Evolutionary conservation across 2,329 filamentous ascomycete genomes (phyloP).

Genomic region (Trichoderma afroharzianum): DNA sequence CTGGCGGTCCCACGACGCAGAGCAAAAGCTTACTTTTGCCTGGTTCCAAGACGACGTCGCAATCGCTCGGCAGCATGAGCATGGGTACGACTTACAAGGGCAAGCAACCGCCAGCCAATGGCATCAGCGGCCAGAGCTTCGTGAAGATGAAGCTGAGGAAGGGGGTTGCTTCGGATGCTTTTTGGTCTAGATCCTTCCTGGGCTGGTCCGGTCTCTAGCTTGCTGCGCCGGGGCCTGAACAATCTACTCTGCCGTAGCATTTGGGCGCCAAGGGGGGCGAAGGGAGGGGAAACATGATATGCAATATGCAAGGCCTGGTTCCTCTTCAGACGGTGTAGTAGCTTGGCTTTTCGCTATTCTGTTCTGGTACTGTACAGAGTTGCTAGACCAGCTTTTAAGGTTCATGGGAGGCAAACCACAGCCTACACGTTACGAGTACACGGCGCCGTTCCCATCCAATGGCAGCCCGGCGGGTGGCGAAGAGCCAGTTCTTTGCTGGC

Average conservation of each 20-base stretch:
- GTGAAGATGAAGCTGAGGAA: slow-evolving; percentile 10
- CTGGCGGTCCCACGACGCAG: not conserved
- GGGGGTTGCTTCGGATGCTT: slow-evolving; percentile 3
- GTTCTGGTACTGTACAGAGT: not conserved
- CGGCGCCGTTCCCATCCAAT: not conserved
- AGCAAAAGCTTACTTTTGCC: not conserved
- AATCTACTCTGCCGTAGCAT: not conserved
- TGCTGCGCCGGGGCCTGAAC: slow-evolving; percentile 14
- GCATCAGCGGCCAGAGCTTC: not conserved
- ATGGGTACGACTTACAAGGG: not conserved
- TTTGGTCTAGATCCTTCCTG: slow-evolving; percentile 8
- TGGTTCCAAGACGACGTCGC: not conserved
- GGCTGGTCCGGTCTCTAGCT: slow-evolving; percentile 3
- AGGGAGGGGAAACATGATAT: not conserved
- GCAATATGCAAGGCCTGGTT: not conserved
- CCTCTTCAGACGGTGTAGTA: not conserved
- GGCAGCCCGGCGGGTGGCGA: slow-evolving; percentile 10
- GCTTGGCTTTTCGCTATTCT: not conserved
- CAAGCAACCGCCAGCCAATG: not conserved
- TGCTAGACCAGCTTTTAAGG: slow-evolving; percentile 4
- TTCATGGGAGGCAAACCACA: slow-evolving; percentile 11
- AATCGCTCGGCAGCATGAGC: slow-evolving; percentile 8
- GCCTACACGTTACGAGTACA: not conserved
- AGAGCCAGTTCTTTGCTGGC: slow-evolving; percentile 6
- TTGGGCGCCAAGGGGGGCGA: slow-evolving; percentile 11